phyloP scores from a whole-genome alignment of 257 asterid genomes.

The Buddleja alternifolia region DNA sequence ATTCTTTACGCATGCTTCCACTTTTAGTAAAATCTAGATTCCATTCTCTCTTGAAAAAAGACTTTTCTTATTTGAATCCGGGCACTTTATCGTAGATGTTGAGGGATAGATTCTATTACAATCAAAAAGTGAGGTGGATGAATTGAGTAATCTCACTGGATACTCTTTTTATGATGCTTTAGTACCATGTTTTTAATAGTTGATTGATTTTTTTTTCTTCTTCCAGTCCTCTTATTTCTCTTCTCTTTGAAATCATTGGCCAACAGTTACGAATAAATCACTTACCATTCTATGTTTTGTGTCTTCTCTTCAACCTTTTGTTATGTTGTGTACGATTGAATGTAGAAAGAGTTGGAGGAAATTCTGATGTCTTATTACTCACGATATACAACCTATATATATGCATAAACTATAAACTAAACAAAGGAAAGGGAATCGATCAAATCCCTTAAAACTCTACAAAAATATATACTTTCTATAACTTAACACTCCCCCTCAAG shows the following conservation, averaged over 20 bases:
- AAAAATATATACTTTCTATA: too few relatives aligned
- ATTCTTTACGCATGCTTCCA: slow-evolving; percentile 26
- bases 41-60: not conserved
- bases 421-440: too few relatives aligned
- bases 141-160: not conserved
- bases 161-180: slow-evolving; percentile 2
- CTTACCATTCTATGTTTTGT: not conserved
- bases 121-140: slow-evolving; percentile 5
- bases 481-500: too few relatives aligned
- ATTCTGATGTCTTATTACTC: too few relatives aligned
- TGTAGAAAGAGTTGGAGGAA: too few relatives aligned
- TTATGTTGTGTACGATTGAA: too few relatives aligned
- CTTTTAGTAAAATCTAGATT: slow-evolving; percentile 14
- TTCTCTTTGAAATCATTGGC: too few relatives aligned
- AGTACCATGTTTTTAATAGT: not conserved
- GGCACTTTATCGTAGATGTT: not conserved
- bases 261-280: slow-evolving; percentile 17
- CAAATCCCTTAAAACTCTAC: too few relatives aligned
- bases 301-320: too few relatives aligned
- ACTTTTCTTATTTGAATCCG: not conserved
- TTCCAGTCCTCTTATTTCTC: not conserved
- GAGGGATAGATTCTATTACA: not conserved
- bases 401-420: too few relatives aligned
- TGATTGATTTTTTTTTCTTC: not conserved
- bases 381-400: too few relatives aligned